These are phyloP conservation scores for Sporothrix globosa DNA, from an alignment of 2,329 filamentous ascomycete genomes.

Conservation along the genomic window DNA sequence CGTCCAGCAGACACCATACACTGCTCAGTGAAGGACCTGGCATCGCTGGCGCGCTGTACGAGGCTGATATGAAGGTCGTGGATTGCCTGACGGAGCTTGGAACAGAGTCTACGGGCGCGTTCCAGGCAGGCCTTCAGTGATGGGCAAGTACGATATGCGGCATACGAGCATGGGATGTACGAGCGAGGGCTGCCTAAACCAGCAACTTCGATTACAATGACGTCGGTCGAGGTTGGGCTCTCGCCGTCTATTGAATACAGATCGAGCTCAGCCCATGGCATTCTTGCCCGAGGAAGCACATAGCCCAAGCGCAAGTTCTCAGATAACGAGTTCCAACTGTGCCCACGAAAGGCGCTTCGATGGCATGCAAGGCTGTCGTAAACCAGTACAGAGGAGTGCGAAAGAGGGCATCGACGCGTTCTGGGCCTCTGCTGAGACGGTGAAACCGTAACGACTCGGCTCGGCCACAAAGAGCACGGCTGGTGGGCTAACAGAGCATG, in stretches of 20 bases:
- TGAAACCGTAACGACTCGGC: neutral
- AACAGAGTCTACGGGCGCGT: neutral
- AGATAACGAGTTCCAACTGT: too few species aligned
- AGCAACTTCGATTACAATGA: neutral
- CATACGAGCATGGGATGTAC: neutral
- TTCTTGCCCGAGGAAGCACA: neutral
- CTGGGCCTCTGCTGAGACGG: neutral
- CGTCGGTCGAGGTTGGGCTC: neutral
- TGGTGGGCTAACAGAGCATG: constrained; percentile 4
- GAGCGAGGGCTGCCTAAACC: neutral
- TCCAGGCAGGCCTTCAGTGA: neutral
- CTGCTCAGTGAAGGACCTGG: neutral
- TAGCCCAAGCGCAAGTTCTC: neutral
- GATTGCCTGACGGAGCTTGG: neutral
- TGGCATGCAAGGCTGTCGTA: too few species aligned
- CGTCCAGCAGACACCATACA: neutral
- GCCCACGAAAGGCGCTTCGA: too few species aligned
- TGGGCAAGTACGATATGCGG: neutral
- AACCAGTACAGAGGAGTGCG: too few species aligned
- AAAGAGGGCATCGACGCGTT: neutral
- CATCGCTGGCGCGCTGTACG: neutral
- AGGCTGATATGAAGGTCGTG: neutral
- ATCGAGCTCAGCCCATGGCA: neutral
- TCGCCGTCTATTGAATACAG: neutral
- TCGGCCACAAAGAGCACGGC: constrained; percentile 14